Evolutionary conservation across 2,329 filamentous ascomycete genomes (phyloP), one percentile per base, ranked within the genome.

Genomic region (Colletotrichum zoysiae): DNA sequence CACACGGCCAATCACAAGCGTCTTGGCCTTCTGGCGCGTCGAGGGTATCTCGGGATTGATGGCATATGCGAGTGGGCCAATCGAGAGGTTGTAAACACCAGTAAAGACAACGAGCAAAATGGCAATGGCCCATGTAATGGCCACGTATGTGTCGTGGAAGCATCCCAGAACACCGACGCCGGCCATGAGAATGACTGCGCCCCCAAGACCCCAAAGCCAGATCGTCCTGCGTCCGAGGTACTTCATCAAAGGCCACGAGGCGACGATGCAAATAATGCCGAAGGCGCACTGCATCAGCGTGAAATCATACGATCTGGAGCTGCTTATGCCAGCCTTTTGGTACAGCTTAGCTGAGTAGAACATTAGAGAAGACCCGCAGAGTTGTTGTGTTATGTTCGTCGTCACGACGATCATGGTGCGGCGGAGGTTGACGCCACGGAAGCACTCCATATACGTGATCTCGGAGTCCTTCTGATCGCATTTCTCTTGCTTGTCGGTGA

Each of bases 341-440:
- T 88, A 85, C 67, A 83, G 79, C 75, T 88, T 87, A 12, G 86
- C 86, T 2, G 85, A 86, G 75, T 87, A 88, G 63, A 83, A 83
- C 35, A 86, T 86, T 76, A 89, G 86, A 2, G 85, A 83, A 67
- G 85, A 85, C 56, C 87, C 86, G 67, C 85, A 84, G 2, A 87
- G 78, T 69, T 87, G 87, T 74, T 88, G 87, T 18, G 87, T 87
- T 0, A 85, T 83, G 84, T 85, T 88, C 23, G 84, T 83, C 82
- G 87, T 86, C 77, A 80, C 78, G 48, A 80, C 78, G 44, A 83
- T 81, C 74, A 82, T 81, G 7, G 81, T 83, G 48, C 81, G 78
- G 38, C 81, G 79, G 20, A 75, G 71, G 63, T 82, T 79, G 38
- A 73, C 74, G 20, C 78, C 78, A 30, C 72, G 75, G 73, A 81